Conservation (phyloP, 2,329 filamentous ascomycete species). For the Trichocomaceae sp. region DNA sequence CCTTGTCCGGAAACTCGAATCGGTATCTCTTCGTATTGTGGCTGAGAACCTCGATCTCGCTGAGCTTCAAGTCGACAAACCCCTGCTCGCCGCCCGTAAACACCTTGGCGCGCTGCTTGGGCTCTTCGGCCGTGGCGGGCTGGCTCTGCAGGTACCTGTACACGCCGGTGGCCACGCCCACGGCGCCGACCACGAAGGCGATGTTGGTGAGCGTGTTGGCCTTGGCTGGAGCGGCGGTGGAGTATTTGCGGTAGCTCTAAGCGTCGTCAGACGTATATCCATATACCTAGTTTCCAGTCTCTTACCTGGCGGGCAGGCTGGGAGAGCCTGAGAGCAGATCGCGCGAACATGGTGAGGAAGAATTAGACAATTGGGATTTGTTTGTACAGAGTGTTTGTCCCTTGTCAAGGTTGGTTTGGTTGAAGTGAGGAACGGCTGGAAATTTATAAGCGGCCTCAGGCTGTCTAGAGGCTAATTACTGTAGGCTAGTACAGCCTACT, state of each 20-base stretch:
- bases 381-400: no score
- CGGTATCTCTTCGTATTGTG: slow-evolving; percentile 92
- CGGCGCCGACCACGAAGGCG: slow-evolving; percentile 40
- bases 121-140: slow-evolving; percentile 22
- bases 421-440: no score
- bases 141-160: slow-evolving; percentile 42
- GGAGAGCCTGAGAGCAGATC: slow-evolving; percentile 57
- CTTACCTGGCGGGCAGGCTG: slow-evolving; percentile 61
- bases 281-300: no score
- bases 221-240: slow-evolving; percentile 48
- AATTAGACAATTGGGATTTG: slow-evolving; percentile 3
- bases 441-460: no score
- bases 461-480: no score
- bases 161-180: slow-evolving; percentile 49
- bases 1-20: slow-evolving; percentile 77
- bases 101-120: slow-evolving; percentile 41
- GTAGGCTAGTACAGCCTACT: no score
- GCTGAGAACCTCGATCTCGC: slow-evolving; percentile 72
- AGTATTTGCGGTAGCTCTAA: slow-evolving; percentile 66
- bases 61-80: slow-evolving; percentile 73
- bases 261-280: no score
- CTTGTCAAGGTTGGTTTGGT: no score
- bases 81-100: slow-evolving; percentile 86
- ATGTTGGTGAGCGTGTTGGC: slow-evolving; percentile 54
- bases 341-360: slow-evolving; percentile 55